Conservation (phyloP, 2,329 filamentous ascomycete genomes). For the Aspergillus latus region DNA sequence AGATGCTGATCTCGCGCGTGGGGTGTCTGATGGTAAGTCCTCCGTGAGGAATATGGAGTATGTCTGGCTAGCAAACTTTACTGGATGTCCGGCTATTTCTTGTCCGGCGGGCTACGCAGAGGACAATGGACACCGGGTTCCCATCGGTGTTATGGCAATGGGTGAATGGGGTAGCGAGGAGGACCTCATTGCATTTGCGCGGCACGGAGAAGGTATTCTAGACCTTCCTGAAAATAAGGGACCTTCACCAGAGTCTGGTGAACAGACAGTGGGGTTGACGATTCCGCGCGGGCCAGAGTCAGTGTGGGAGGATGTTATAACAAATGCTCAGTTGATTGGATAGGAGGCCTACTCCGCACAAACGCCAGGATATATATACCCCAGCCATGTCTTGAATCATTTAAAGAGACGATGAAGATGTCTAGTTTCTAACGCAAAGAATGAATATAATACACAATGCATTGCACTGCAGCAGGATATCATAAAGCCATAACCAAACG, state of each 20-base stretch:
- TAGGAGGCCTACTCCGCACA: neutral
- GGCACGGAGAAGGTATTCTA: conserved; percentile 52
- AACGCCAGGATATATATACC: neutral
- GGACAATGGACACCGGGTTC: conserved; percentile 34
- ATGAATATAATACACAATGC: neutral
- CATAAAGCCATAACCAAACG: neutral
- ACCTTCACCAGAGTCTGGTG: conserved; percentile 2
- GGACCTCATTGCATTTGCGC: conserved; percentile 52
- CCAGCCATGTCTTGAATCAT: neutral
- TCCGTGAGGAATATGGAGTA: conserved; percentile 81
- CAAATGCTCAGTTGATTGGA: conserved; percentile 14
- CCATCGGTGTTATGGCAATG: conserved; percentile 56
- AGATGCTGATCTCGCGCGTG: conserved; percentile 59
- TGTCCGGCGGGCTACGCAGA: conserved; percentile 72
- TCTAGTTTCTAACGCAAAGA: neutral
- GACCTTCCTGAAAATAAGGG: conserved; percentile 27
- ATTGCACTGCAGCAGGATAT: neutral
- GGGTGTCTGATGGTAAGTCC: conserved; percentile 70
- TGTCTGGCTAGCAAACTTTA: conserved; percentile 80
- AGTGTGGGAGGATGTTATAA: conserved; percentile 42
- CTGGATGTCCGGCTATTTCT: conserved; percentile 72
- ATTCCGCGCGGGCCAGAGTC: conserved; percentile 29
- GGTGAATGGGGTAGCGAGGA: conserved; percentile 57
- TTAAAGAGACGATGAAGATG: neutral
- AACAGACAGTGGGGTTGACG: conserved; percentile 23